phyloP scores from a whole-genome alignment of 768 basidiomycete species.

The Collybiopsis confluens region DNA sequence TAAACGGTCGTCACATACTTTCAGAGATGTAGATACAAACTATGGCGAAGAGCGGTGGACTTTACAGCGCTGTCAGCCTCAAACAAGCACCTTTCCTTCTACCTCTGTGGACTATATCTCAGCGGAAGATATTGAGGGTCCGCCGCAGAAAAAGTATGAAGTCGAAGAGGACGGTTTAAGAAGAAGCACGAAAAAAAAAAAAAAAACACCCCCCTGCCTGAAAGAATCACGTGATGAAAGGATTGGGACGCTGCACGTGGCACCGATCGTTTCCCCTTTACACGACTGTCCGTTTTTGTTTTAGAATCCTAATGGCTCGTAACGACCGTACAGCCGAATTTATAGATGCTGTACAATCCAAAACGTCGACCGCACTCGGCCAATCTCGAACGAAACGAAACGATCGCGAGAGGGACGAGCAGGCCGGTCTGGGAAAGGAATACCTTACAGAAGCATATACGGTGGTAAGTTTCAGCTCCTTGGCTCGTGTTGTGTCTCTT shows the following conservation, averaged over 20 bases:
- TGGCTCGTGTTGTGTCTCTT: not conserved
- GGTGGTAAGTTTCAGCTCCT: constrained; percentile 39
- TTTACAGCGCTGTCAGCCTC: constrained; percentile 54
- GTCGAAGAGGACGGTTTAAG: not conserved
- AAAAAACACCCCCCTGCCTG: not conserved
- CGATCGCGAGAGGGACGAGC: constrained; percentile 33
- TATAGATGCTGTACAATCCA: constrained; percentile 45
- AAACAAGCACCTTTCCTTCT: constrained; percentile 54
- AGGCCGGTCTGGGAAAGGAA: constrained; percentile 47
- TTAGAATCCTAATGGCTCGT: constrained; percentile 38
- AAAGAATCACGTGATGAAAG: not conserved
- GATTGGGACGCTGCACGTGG: no score
- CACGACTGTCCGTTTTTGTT: no score
- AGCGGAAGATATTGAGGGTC: not conserved
- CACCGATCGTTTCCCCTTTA: no score
- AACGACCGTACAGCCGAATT: constrained; percentile 63
- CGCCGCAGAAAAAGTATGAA: not conserved
- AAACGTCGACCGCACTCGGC: constrained; percentile 33
- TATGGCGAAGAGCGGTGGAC: constrained; percentile 59
- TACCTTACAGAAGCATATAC: constrained; percentile 75
- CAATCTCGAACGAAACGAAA: constrained; percentile 48
- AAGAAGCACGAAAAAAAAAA: not conserved
- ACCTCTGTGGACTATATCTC: not conserved
- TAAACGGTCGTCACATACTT: constrained; percentile 16
- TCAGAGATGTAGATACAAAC: constrained; percentile 28